Evolutionary conservation across 1,139 yeast species (phyloP).

Genomic region (Insectozyma bohioensis): DNA sequence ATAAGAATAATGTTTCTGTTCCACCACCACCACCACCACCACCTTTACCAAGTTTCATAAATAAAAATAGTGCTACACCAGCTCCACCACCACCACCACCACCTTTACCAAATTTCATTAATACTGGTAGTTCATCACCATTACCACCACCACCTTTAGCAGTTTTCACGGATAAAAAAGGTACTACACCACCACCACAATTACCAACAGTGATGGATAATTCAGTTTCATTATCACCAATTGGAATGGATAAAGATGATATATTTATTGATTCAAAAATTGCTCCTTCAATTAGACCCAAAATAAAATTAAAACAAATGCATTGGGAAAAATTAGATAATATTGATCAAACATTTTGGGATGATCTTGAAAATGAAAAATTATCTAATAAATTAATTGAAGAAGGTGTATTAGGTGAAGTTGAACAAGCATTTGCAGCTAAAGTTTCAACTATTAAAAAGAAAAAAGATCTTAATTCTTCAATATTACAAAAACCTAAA

Average conservation of each 20-base stretch:
- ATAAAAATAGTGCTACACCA: conserved; percentile 9
- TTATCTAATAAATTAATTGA: conserved; percentile 57
- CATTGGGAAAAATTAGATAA: conserved; percentile 88
- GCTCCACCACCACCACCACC: conserved; percentile 24
- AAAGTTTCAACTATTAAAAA: conserved; percentile 49
- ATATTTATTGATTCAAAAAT: not conserved
- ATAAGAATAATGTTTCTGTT: conserved; percentile 15
- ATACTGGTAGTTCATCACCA: conserved; percentile 17
- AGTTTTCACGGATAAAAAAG: conserved; percentile 5
- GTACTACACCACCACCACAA: conserved; percentile 15
- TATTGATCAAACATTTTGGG: conserved; percentile 82
- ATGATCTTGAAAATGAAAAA: conserved; percentile 47
- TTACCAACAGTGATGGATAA: conserved; percentile 16
- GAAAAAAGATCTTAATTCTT: conserved; percentile 18
- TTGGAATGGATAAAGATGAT: too few species aligned
- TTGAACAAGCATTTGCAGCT: conserved; percentile 76
- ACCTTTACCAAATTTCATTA: conserved; percentile 9
- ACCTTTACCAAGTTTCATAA: conserved; percentile 22
- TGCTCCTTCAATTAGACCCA: conserved; percentile 44
- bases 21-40: conserved; percentile 34
- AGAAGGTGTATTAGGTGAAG: conserved; percentile 74
- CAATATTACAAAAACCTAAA: conserved; percentile 26
- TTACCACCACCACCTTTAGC: conserved; percentile 24
- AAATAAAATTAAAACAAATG: conserved; percentile 77
- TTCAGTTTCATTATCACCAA: not conserved